A percentile compares a stretch with the other conserved stretches of the same genome.
These are phyloP conservation scores for Alternaria alternata DNA, from an alignment of 2,329 filamentous ascomycete genomes.

Conservation along the genomic window DNA sequence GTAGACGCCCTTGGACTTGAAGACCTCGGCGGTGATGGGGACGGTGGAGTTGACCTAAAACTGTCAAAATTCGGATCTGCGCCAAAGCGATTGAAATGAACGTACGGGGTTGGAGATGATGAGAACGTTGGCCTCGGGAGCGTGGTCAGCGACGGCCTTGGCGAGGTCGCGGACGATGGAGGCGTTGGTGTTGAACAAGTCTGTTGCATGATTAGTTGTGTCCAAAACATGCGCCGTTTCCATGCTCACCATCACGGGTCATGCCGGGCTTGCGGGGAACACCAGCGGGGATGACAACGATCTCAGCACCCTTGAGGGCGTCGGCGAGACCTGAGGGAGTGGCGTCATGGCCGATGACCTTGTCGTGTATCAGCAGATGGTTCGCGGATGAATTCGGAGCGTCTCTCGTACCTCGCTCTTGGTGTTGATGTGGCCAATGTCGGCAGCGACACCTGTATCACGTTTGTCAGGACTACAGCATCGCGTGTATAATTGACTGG, in stretches of 20 bases:
- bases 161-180: conserved; percentile 98
- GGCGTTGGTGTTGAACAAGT: conserved; percentile 99
- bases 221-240: neutral
- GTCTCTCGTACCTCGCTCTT: conserved; percentile 72
- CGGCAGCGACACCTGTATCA: conserved; percentile 86
- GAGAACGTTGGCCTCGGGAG: conserved; percentile 92
- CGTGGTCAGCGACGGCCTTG: conserved; percentile 88
- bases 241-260: conserved; percentile 82
- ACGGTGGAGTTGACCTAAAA: conserved; percentile 92
- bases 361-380: conserved; percentile 34
- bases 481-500: neutral
- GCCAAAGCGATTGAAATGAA: neutral
- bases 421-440: conserved; percentile 99
- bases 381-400: conserved; percentile 10
- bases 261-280: conserved; percentile 99
- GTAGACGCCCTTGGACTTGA: conserved; percentile 95
- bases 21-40: conserved; percentile 95
- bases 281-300: conserved; percentile 97
- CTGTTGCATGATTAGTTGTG: conserved; percentile 53
- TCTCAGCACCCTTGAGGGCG: conserved; percentile 85
- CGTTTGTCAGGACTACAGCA: conserved; percentile 27
- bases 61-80: conserved; percentile 17
- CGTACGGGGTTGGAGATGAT: conserved; percentile 95
- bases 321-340: conserved; percentile 76
- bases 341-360: conserved; percentile 88